A percentile compares a stretch with the other conserved stretches of the same genome.
phyloP scores from a whole-genome alignment of 1,284 basidiomycete genomes.

The Fistulinella cinereoalba region DNA sequence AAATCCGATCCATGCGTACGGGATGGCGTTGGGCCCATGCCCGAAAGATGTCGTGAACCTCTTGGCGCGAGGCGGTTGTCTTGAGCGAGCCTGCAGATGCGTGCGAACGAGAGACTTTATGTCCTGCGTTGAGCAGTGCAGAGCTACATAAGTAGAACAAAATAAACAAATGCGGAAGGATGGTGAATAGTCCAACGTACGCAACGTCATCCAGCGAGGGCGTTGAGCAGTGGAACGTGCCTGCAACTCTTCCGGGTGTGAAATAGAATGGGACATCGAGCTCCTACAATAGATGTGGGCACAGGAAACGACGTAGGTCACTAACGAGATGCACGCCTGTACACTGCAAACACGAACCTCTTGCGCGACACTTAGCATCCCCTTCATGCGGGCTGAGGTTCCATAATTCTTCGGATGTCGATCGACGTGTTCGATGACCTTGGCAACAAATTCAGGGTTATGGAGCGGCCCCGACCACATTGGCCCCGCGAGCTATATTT shows the following conservation, averaged over 20 bases:
- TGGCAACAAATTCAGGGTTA: constrained; percentile 68
- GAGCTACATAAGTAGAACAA: constrained; percentile 47
- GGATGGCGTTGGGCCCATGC: constrained; percentile 82
- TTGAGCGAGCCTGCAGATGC: constrained; percentile 88
- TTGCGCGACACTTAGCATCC: constrained; percentile 90
- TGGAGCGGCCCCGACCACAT: constrained; percentile 96
- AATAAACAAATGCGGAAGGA: neutral
- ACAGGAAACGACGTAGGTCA: too few species aligned
- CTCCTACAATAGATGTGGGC: too few species aligned
- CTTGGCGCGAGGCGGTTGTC: constrained; percentile 73
- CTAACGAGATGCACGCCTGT: too few species aligned
- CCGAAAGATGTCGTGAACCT: constrained; percentile 82
- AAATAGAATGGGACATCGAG: constrained; percentile 86
- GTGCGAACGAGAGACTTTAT: constrained; percentile 87
- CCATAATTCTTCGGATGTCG: constrained; percentile 63
- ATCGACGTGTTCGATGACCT: constrained; percentile 76
- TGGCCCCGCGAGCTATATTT: constrained; percentile 72
- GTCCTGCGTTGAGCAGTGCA: constrained; percentile 84
- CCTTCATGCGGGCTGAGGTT: constrained; percentile 85
- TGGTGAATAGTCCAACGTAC: constrained; percentile 45
- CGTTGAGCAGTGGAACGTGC: constrained; percentile 80
- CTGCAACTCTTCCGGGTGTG: constrained; percentile 78
- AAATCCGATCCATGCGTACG: constrained; percentile 79
- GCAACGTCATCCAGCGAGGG: constrained; percentile 73
- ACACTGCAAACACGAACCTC: too few species aligned